Percentiles rank a stretch among this genome's conserved stretches.
phyloP scores from a whole-genome alignment of 257 asterid genomes.

The Solanum raphanifolium region DNA sequence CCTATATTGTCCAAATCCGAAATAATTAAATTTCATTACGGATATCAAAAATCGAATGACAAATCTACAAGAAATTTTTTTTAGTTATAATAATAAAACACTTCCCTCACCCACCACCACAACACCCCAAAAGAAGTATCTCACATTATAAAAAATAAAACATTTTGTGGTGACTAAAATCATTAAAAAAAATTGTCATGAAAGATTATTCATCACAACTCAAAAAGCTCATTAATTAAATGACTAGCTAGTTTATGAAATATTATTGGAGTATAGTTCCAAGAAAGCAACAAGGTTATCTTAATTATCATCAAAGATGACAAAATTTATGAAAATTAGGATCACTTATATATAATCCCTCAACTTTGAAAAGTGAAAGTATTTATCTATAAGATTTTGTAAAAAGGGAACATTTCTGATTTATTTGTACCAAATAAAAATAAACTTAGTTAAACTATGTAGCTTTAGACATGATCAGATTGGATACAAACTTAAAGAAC shows the following conservation, averaged over 20 bases:
- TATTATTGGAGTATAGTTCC: background rate
- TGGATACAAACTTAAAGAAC: background rate
- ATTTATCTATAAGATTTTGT: background rate
- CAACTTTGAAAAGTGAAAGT: background rate
- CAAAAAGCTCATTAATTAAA: background rate
- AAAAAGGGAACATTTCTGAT: background rate
- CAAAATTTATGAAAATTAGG: background rate
- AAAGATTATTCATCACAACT: background rate
- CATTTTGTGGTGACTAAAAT: background rate
- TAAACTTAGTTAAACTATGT: background rate
- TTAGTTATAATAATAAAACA: background rate
- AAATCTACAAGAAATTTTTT: background rate
- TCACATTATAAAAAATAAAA: background rate
- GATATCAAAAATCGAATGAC: background rate
- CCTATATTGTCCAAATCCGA: too few relatives aligned
- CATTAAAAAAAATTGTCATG: background rate
- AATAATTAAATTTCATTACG: too few relatives aligned
- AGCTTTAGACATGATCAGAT: background rate
- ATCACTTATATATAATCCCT: background rate
- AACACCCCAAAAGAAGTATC: background rate
- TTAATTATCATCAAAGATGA: background rate
- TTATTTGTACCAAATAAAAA: background rate
- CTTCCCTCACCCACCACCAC: background rate
- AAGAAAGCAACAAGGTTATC: background rate
- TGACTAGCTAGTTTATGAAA: background rate